Conservation (phyloP, 148 eudicot species). For the Salicornia ramosissima region DNA sequence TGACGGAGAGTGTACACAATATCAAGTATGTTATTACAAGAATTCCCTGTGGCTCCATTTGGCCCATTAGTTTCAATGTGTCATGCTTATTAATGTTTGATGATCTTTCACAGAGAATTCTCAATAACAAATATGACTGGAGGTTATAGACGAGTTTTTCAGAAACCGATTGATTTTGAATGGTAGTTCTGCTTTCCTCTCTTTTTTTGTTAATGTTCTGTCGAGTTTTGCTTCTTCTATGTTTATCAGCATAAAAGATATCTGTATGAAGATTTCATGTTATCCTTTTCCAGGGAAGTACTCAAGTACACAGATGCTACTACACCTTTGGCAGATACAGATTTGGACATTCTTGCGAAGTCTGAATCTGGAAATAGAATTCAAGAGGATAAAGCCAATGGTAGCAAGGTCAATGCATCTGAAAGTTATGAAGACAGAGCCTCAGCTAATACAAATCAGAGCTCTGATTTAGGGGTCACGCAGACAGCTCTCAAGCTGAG, state of each 20-base stretch:
- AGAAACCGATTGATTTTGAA: conserved; percentile 71
- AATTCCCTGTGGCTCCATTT: neutral
- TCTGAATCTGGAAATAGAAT: conserved; percentile 24
- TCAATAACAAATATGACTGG: conserved; percentile 85
- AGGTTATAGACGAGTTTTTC: conserved; percentile 81
- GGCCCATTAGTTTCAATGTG: neutral
- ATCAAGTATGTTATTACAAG: conserved; percentile 77
- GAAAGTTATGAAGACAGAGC: conserved; percentile 15
- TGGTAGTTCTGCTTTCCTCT: conserved; percentile 43
- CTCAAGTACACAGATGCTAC: conserved; percentile 63
- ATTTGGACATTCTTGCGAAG: conserved; percentile 53
- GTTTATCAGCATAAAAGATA: neutral
- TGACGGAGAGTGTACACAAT: conserved; percentile 63
- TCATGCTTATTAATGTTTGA: conserved; percentile 1
- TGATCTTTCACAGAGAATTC: conserved; percentile 58
- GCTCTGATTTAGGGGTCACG: conserved; percentile 31
- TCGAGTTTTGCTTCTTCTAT: neutral
- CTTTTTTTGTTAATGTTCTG: neutral
- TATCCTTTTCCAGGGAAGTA: conserved; percentile 51
- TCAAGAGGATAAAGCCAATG: conserved; percentile 24
- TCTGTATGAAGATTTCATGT: neutral
- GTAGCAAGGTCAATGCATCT: conserved; percentile 21
- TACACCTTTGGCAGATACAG: conserved; percentile 72
- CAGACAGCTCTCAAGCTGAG: conserved; percentile 80
- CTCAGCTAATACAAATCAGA: conserved; percentile 27